Evolutionary conservation across 1,139 yeast species (phyloP).

Genomic region (Saccharomyces hybrid): DNA sequence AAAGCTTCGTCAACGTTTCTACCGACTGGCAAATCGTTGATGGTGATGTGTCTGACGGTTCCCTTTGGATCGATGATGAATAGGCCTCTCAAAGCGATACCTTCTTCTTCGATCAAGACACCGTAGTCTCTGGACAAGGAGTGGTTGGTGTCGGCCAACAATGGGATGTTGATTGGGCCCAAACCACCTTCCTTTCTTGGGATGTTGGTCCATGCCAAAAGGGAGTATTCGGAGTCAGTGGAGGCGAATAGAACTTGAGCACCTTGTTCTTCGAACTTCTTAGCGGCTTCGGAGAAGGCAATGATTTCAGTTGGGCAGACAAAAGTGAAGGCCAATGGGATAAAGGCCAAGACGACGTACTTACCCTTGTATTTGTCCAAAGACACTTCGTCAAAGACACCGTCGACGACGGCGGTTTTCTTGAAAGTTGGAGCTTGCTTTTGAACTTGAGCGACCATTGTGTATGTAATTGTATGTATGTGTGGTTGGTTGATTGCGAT

Average conservation of each 20-base stretch:
- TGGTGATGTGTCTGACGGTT: slow-evolving; percentile 85
- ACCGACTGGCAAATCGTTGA: slow-evolving; percentile 98
- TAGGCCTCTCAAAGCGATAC: slow-evolving; percentile 95
- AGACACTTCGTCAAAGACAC: slow-evolving; percentile 87
- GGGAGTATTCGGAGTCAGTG: slow-evolving; percentile 95
- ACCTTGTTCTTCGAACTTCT: slow-evolving; percentile 80
- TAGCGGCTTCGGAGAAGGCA: slow-evolving; percentile 93
- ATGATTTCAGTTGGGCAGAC: slow-evolving; percentile 99
- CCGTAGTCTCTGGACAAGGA: slow-evolving; percentile 90
- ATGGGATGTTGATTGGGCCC: slow-evolving; percentile 90
- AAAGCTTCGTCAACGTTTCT: slow-evolving; percentile 96
- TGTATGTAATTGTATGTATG: slow-evolving; percentile 5
- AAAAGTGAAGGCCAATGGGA: slow-evolving; percentile 98
- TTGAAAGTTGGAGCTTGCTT: slow-evolving; percentile 94
- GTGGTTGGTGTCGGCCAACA: slow-evolving; percentile 96
- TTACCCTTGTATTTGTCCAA: slow-evolving; percentile 94
- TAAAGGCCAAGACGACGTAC: slow-evolving; percentile 94
- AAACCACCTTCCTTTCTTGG: slow-evolving; percentile 97
- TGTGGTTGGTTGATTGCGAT: neutral
- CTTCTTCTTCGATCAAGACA: slow-evolving; percentile 91
- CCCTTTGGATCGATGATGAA: slow-evolving; percentile 97
- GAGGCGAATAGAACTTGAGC: slow-evolving; percentile 91
- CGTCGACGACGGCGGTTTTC: slow-evolving; percentile 95
- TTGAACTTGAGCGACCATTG: slow-evolving; percentile 84
- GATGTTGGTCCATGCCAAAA: slow-evolving; percentile 96